Percentiles rank a stretch among this genome's conserved stretches.
phyloP scores from a whole-genome alignment of 495 filamentous ascomycete species.

The Jackrogersella multiformis region DNA sequence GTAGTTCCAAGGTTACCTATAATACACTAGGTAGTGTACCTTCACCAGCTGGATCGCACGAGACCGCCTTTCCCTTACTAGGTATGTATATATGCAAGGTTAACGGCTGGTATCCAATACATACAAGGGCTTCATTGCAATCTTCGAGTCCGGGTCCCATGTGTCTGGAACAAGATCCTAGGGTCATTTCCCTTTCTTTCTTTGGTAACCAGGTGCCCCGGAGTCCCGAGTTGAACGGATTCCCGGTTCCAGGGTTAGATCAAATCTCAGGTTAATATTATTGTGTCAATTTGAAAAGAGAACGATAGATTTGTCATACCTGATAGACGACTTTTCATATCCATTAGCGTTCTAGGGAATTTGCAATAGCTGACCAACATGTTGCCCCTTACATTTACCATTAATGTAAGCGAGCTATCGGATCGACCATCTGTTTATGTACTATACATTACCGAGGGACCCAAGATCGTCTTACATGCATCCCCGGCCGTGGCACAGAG shows the following conservation, averaged over 20 bases:
- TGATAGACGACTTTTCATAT: neutral
- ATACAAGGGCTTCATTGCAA: neutral
- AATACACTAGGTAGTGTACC: too few relatives aligned
- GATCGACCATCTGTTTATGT: neutral
- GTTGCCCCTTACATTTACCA: conserved; percentile 14
- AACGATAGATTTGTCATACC: neutral
- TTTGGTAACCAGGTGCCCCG: neutral
- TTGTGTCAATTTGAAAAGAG: neutral
- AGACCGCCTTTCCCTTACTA: neutral
- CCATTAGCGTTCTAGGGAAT: neutral
- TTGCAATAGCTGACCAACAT: neutral
- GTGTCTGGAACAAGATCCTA: neutral
- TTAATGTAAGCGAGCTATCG: neutral
- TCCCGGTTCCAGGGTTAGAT: neutral
- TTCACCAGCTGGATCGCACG: neutral
- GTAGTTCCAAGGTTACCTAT: too few relatives aligned
- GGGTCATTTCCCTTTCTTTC: neutral
- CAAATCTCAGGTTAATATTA: neutral
- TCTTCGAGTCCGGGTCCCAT: neutral
- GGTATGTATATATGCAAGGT: neutral
- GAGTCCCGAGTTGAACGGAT: neutral
- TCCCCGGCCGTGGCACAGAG: conserved; percentile 8
- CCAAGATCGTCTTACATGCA: conserved; percentile 8
- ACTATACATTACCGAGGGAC: neutral
- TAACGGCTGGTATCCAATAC: neutral